phyloP scores from a whole-genome alignment of 176 grass and related monocot species.

The Raddia guianensis region DNA sequence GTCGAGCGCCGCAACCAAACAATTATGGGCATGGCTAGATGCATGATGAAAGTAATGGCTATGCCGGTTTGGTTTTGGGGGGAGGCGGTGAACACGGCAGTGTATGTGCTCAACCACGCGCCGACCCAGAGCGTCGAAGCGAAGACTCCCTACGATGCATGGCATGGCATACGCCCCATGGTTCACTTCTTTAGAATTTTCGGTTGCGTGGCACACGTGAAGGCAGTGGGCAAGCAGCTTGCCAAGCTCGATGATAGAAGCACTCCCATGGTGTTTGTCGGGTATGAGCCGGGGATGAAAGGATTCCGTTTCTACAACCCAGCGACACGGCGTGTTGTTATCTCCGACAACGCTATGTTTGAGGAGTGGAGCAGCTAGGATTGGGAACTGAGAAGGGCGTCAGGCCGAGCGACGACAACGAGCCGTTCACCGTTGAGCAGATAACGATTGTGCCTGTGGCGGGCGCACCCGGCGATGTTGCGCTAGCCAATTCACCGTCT shows the following conservation, averaged over 20 bases:
- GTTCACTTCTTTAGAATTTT: too few relatives aligned
- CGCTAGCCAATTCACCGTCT: rapidly evolving
- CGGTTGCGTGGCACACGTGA: not conserved
- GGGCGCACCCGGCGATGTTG: too few relatives aligned
- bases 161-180: too few relatives aligned
- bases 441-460: rapidly evolving
- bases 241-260: not conserved
- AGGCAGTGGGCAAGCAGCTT: rapidly evolving
- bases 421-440: too few relatives aligned
- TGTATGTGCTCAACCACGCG: not conserved
- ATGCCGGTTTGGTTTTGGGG: not conserved
- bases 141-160: too few relatives aligned
- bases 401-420: rapidly evolving
- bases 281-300: rapidly evolving
- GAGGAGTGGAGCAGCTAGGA: rapidly evolving
- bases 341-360: not conserved
- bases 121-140: too few relatives aligned
- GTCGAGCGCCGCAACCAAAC: too few relatives aligned
- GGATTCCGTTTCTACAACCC: not conserved
- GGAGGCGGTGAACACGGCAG: not conserved
- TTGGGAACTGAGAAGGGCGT: not conserved
- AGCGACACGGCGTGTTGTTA: not conserved
- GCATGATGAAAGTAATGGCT: not conserved
- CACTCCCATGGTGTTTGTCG: not conserved
- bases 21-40: too few relatives aligned